Base-by-base conservation (phyloP, 352 stramenopile species). In the Globisporangium iwayamae region DNA sequence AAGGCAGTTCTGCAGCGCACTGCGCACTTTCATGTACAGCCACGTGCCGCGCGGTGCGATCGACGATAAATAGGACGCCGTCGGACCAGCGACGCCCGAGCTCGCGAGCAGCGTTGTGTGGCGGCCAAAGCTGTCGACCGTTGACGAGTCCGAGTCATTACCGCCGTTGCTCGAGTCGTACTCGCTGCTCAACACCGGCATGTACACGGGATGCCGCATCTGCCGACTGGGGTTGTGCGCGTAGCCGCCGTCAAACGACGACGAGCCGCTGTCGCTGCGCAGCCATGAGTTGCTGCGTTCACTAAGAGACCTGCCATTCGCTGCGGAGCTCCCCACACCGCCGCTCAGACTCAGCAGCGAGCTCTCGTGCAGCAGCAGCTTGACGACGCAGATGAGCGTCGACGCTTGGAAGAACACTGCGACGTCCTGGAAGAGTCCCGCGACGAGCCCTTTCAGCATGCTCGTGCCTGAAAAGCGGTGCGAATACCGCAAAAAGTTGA, bases 341-440 rank as follows among this genome's bases (percentile, higher is more conserved):
- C 36, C 39, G n/a, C 51, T 34, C 11, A 66, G 25, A 10, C 22
- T 53, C 52, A 62, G 28, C 30, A 66, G 52, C 22, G 61, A 60
- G 43, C 41, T 62, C 14, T 60, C 60, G 67, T 89, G 76, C 28
- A 89, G 69, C 43, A 89, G 68, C 36, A 87, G 67, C 63, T 91
- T 91, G 16, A 89, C 78, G 20, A 91, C 56, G 63, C 79, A 85
- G 45, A 91, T 86, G 50, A 84, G 70, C 2, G 82, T 91, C 16
- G 76, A 78, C 0, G 79, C 71, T 53, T 91, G 82, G 25, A 83
- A 65, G 39, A 91, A 88, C 38, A 89, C 75, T 2, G 82, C 82
- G 41, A 88, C 60, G 57, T 91, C 82, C 48, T 91, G 79, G 34
- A 79, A 62, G 39, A 83, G 55, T 0, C 82, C 82, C 1, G 70